phyloP scores from a whole-genome alignment of 768 basidiomycete genomes.

The Russula olivacea region DNA sequence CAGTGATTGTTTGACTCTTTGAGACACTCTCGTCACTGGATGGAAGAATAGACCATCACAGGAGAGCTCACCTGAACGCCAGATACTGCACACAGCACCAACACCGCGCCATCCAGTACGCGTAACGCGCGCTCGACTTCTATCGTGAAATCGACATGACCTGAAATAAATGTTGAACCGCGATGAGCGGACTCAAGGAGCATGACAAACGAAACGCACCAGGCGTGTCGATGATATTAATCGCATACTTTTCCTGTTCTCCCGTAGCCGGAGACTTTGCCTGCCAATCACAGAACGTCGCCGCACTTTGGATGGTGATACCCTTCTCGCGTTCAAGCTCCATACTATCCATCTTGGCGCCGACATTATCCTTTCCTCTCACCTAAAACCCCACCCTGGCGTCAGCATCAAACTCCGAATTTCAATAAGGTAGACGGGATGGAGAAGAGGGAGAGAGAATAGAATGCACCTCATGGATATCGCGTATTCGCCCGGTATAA shows the following conservation, averaged over 20 bases:
- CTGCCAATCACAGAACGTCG: conserved; percentile 97
- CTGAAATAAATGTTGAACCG: conserved; percentile 35
- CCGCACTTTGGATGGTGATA: conserved; percentile 98
- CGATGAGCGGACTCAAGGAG: not conserved
- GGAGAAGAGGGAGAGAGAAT: conserved; percentile 19
- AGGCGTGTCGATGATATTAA: conserved; percentile 99
- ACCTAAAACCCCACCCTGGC: conserved; percentile 44
- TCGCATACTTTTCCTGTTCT: conserved; percentile 75
- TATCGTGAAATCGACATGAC: conserved; percentile 99
- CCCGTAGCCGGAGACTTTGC: conserved; percentile 54
- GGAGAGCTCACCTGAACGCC: conserved; percentile 74
- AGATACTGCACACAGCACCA: conserved; percentile 95
- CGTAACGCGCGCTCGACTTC: conserved; percentile 96
- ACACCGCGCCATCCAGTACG: conserved; percentile 92
- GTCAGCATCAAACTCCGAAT: not conserved
- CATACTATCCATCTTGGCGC: conserved; percentile 99
- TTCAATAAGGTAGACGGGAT: conserved; percentile 8
- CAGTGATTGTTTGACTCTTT: conserved; percentile 96
- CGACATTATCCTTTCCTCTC: conserved; percentile 89
- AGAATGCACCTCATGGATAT: conserved; percentile 85
- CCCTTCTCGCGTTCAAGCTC: conserved; percentile 98
- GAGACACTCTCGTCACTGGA: not conserved
- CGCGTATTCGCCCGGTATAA: conserved; percentile 92
- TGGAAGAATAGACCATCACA: not conserved
- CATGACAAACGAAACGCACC: conserved; percentile 41